Base-by-base conservation (phyloP, 1,284 basidiomycete genomes). In the Melampsora larici-populina region DNA sequence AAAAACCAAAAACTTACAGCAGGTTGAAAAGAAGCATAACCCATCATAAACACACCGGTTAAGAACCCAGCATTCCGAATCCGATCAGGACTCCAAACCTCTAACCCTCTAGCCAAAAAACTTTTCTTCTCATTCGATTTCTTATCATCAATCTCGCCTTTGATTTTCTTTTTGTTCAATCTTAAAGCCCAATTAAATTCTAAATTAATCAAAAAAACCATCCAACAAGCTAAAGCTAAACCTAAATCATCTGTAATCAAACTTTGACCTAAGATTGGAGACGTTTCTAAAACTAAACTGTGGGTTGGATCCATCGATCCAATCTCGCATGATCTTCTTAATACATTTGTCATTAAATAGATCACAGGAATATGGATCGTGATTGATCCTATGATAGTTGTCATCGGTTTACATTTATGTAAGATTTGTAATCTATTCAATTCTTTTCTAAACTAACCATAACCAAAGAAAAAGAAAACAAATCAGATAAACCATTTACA, bases 41-140 rank as follows among this genome's bases (percentile, higher is more conserved):
- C 75, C 75, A 77, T 77, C 75, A 77, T 77, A 7, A 62, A 67
- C 9, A 77, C 21, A 1, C 75, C 75, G 2, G 75, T 66, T 8
- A 77, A 40, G 48, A 77, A 77, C 1, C 64, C 66, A 55, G 66
- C 48, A 1, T 66, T 69, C 5, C 75, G 66, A 62, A 77, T 77
- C 33, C 60, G 58, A 17, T 77, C 75, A 4, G 67, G 75, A 21
- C 29, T 63, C 75, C 75, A 77, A 70, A 77, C 70, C n/a, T n/a
- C 29, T 0, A 77, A 40, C 8, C 75, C 75, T 33, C 43, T 33
- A 24, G 17, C 11, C 8, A 77, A 48, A 18, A 64, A 51, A 0
- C 49, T 48, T 24, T 36, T 7, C 3, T 58, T 33, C 31, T 74
- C 66, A 17, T 31, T 36, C 11, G 36, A 21, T 26, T 33, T 24